Conservation (phyloP, 148 eudicot genomes). For the Beta vulgaris region DNA sequence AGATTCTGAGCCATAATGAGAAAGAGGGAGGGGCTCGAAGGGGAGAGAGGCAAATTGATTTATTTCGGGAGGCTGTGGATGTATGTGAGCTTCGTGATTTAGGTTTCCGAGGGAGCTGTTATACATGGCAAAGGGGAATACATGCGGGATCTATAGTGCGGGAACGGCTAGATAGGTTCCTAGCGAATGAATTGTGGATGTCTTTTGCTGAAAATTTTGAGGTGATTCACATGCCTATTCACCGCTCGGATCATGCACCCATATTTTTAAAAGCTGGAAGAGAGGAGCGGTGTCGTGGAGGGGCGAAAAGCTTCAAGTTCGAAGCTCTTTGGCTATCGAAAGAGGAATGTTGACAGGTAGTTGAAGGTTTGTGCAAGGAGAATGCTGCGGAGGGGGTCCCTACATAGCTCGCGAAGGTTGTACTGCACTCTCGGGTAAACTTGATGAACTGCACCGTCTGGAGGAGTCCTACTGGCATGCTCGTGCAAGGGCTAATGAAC, state of each 20-base stretch:
- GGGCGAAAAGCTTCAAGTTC: not conserved
- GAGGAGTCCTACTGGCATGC: too few relatives aligned
- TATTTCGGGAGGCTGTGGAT: not conserved
- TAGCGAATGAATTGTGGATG: not conserved
- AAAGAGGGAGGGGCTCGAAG: not conserved
- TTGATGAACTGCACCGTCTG: not conserved
- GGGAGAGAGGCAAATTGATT: not conserved
- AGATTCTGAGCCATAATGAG: not conserved
- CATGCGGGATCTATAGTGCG: not conserved
- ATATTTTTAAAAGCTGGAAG: not conserved
- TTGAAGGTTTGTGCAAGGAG: not conserved
- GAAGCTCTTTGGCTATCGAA: not conserved
- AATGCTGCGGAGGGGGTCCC: too few relatives aligned
- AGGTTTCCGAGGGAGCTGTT: not conserved
- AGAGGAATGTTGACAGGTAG: not conserved
- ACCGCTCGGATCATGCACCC: not conserved
- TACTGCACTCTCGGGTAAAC: too few relatives aligned
- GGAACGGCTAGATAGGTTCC: not conserved
- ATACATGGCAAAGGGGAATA: not conserved
- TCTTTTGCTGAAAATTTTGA: not conserved
- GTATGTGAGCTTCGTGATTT: not conserved
- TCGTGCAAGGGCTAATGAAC: too few relatives aligned
- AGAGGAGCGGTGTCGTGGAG: not conserved
- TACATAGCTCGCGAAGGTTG: not conserved
- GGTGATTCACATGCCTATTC: not conserved